Conservation (phyloP, 306 rosid genomes). For the Cicer pinnatifidum region DNA sequence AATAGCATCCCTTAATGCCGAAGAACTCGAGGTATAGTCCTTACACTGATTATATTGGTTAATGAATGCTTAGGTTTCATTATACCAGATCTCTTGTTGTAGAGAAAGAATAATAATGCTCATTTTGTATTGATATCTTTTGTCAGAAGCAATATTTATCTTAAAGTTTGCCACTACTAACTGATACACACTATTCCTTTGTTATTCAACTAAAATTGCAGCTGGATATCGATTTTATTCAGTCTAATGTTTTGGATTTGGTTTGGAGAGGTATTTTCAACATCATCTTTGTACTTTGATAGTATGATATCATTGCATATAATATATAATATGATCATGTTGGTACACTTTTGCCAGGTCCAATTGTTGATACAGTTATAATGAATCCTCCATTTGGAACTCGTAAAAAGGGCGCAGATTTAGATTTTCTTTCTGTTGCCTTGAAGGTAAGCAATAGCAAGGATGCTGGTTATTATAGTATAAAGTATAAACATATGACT, state of each 20-base stretch:
- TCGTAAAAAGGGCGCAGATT: conserved; percentile 81
- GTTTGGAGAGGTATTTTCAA: conserved; percentile 70
- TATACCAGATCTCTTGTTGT: conserved; percentile 3
- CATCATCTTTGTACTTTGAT: conserved; percentile 13
- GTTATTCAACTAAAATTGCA: conserved; percentile 57
- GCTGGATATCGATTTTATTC: conserved; percentile 84
- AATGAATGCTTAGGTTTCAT: conserved; percentile 34
- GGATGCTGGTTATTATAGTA: background rate
- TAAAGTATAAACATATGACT: conserved; percentile 17
- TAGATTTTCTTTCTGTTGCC: conserved; percentile 78
- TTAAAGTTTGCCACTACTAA: conserved; percentile 32
- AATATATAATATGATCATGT: conserved; percentile 7
- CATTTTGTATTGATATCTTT: conserved; percentile 23
- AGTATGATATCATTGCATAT: conserved; percentile 17
- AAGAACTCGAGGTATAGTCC: conserved; percentile 78
- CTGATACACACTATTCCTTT: conserved; percentile 43
- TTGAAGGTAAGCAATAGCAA: conserved; percentile 64
- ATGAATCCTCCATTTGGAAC: conserved; percentile 99
- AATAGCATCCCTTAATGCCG: conserved; percentile 77
- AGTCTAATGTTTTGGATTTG: conserved; percentile 64
- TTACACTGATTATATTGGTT: conserved; percentile 35
- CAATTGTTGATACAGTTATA: conserved; percentile 77
- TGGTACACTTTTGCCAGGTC: conserved; percentile 55
- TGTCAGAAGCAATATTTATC: conserved; percentile 32
- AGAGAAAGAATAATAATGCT: conserved; percentile 24